These are phyloP conservation scores for Cyclaneusma minus DNA, from an alignment of 2,329 filamentous ascomycete species.

Conservation along the genomic window DNA sequence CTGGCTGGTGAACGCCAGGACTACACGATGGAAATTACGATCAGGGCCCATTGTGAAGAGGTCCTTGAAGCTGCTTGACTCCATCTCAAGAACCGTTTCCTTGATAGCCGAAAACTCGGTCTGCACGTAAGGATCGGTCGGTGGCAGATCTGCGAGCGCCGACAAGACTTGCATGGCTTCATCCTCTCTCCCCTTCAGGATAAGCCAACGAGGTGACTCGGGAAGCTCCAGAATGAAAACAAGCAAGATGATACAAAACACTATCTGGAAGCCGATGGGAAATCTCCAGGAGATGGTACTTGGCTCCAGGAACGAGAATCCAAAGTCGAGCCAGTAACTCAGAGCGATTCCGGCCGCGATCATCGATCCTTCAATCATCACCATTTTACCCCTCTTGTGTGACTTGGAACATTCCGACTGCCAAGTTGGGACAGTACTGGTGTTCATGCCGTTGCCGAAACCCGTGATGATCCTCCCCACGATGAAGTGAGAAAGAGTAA, in stretches of 20 bases:
- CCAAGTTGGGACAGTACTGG: conserved; percentile 37
- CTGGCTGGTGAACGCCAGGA: conserved; percentile 31
- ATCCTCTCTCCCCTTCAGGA: conserved; percentile 25
- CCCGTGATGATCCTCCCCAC: conserved; percentile 32
- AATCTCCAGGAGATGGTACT: conserved; percentile 41
- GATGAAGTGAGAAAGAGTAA: conserved; percentile 35
- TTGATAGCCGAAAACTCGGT: conserved; percentile 35
- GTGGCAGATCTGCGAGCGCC: conserved; percentile 22
- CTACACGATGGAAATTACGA: conserved; percentile 35
- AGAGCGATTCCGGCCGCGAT: conserved; percentile 41
- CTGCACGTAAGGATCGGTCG: conserved; percentile 36
- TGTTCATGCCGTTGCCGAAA: conserved; percentile 34
- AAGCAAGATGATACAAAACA: conserved; percentile 43
- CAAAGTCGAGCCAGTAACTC: conserved; percentile 45
- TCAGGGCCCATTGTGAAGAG: conserved; percentile 34
- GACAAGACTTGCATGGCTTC: conserved; percentile 28
- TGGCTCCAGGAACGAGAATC: conserved; percentile 32
- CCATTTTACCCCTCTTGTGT: conserved; percentile 41
- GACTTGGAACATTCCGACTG: conserved; percentile 42
- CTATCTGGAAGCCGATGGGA: conserved; percentile 40
- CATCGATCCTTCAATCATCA: conserved; percentile 43
- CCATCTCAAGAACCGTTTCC: conserved; percentile 48
- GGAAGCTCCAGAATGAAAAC: conserved; percentile 34
- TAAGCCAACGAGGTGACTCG: conserved; percentile 32
- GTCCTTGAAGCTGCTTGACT: conserved; percentile 19